Evolutionary conservation across 495 filamentous ascomycete species (phyloP), one percentile per base, ranked within the genome.

Genomic region (Pyrenula aspistea): DNA sequence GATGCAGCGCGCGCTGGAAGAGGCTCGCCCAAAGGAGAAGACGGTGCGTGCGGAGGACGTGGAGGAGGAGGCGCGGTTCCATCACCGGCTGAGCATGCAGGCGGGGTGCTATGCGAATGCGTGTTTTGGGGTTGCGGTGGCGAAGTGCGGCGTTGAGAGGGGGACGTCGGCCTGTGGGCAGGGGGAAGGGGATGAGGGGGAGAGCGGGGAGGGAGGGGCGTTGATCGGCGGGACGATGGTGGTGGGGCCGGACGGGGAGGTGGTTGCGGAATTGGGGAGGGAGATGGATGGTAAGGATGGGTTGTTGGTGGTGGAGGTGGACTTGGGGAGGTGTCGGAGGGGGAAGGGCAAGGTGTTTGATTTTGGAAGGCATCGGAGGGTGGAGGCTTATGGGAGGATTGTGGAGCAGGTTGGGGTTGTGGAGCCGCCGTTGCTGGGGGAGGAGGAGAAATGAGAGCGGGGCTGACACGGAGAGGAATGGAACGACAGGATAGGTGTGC

Each of bases 161-260:
- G 31, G 31, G 8, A 42, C 31, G 8, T 42, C 31, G 4, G 31
- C 15, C 31, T 42, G 31, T 42, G 15, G 31, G 15, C 31, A 42
- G 15, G 31, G 31, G 31, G 31, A 42, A 42, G 31, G 31, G 15
- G 15, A 15, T 4, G 31, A 42, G 15, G 31, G 15, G 15, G 31
- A 42, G 15, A 15, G 15, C 8, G 31, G 15, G 15, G 31, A 42
- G 31, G 59, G 68, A 25, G 70, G 63, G 56, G 71, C 70, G 21
- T 61, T 78, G 49, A 74, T 81, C 49, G 76, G 68, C 2, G 76
- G 73, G 2, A 76, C 72, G 36, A 73, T 70, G 56, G 78, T 77
- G 56, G 71, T 75, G 21, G 66, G 68, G 52, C 76, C 74, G 0
- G 72, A 76, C 22, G 76, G 76, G 1, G 71, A 79, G 51, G 62